phyloP scores from a whole-genome alignment of 2,329 filamentous ascomycete genomes.

The Diaporthe citriasiana region DNA sequence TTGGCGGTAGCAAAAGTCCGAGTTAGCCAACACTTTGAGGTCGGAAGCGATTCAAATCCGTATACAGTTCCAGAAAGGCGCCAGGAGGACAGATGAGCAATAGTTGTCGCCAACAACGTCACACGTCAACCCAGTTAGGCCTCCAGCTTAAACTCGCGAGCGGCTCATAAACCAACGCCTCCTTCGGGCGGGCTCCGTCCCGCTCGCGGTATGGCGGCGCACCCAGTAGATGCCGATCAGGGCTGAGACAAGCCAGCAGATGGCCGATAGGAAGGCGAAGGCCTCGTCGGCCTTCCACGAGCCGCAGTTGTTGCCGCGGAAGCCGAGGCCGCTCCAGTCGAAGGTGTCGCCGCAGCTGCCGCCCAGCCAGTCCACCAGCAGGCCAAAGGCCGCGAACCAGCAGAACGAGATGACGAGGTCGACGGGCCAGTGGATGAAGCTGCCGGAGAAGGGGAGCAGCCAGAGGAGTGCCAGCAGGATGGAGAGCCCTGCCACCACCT shows the following conservation, averaged over 20 bases:
- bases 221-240: slow-evolving; percentile 71
- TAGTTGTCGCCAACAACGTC: not conserved
- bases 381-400: slow-evolving; percentile 79
- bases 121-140: not conserved
- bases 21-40: not conserved
- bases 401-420: slow-evolving; percentile 77
- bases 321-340: slow-evolving; percentile 69
- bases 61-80: too few relatives aligned
- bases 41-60: not conserved
- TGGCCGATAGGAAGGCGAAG: slow-evolving; percentile 79
- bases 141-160: slow-evolving; percentile 55
- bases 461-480: slow-evolving; percentile 79
- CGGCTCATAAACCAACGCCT: slow-evolving; percentile 60
- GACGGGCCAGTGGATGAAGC: slow-evolving; percentile 78
- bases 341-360: slow-evolving; percentile 70
- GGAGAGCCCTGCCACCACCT: slow-evolving; percentile 77
- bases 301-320: slow-evolving; percentile 68
- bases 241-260: slow-evolving; percentile 77
- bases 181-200: slow-evolving; percentile 47
- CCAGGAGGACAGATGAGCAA: not conserved
- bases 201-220: slow-evolving; percentile 56
- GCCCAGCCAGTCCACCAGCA: slow-evolving; percentile 70
- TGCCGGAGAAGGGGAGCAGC: slow-evolving; percentile 77
- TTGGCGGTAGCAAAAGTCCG: not conserved
- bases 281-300: slow-evolving; percentile 80